A percentile compares a stretch with the other conserved stretches of the same genome.
Conservation (phyloP, 768 basidiomycete genomes). For the Pleurotus pulmonarius region DNA sequence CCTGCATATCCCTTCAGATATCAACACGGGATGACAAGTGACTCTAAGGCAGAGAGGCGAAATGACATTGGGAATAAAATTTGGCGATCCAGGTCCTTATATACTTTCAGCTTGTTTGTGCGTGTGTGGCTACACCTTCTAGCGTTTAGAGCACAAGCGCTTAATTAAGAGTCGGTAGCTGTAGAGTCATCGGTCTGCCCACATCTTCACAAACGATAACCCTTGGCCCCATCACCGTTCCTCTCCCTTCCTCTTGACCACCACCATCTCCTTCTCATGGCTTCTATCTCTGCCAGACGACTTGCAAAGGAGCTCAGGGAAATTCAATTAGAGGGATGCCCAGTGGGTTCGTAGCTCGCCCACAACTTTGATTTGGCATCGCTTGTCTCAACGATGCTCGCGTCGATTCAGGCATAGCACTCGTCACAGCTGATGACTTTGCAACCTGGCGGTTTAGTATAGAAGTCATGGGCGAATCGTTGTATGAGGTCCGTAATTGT, state of each 20-base stretch:
- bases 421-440: conserved; percentile 75
- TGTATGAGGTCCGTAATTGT: conserved; percentile 57
- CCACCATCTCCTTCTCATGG: conserved; percentile 31
- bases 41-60: conserved; percentile 51
- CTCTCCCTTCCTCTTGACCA: too few species aligned
- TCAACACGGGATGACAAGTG: conserved; percentile 49
- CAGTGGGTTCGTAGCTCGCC: conserved; percentile 45
- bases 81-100: too few species aligned
- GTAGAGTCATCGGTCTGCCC: too few species aligned
- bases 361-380: neutral
- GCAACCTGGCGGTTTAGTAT: conserved; percentile 75
- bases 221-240: too few species aligned
- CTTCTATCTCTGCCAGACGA: conserved; percentile 60
- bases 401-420: conserved; percentile 54
- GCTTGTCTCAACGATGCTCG: neutral
- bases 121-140: too few species aligned
- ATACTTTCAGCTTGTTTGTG: too few species aligned
- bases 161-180: too few species aligned
- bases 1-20: conserved; percentile 45
- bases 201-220: too few species aligned
- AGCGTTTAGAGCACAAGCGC: too few species aligned
- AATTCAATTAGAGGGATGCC: conserved; percentile 62
- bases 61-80: neutral
- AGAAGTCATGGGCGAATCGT: conserved; percentile 79
- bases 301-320: conserved; percentile 71